Evolutionary conservation across 257 asterid genomes (phyloP), one percentile per base, ranked within the genome.

Genomic region (Cynanchum wilfordii): DNA sequence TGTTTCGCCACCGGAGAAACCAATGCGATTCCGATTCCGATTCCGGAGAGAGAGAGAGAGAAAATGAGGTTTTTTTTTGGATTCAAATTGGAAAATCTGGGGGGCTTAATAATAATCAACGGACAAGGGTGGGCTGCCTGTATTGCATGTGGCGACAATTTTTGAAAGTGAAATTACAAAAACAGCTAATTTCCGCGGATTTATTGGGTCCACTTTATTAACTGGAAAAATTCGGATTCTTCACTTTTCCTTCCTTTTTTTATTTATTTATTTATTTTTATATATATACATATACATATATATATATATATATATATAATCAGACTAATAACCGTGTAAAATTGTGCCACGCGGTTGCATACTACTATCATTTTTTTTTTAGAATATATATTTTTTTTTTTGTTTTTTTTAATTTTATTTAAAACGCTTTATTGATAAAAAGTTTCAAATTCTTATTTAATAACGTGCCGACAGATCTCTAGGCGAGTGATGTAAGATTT

Each of bases 1-100:
- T 51, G 57, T 25, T 10, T 1, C 15, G 27, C 8, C 63, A 19
- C 29, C 69, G 76, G 76, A 72, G 76, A 58, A 72, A 72, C 40
- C 69, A 11, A 72, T 16, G 59, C 22, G 64, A 68, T 47, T 47
- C 2, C 19, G 36, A 16, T 10, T 24, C 24, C 13, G 42, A 47
- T 33, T 33, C 4, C 33, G 19, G 8, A 36, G 36, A 70, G 30
- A 72, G 69, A 56, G 16, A 36, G 42, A 7, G 44, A 54, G 59
- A 20, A 11, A 54, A 3, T 12, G 75, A 71, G 38, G 66, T 55
- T 56, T 56, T 55, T 56, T 56, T 22, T 33, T 22, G 56, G 50
- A 47, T 57, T 56, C 50, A 36, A 45, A 62, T 17, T 71, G 66
- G 63, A 47, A 17, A 10, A 3, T 71, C 36, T 16, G 57, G 63